Percentiles rank a stretch among this genome's conserved stretches.
These are phyloP conservation scores for Psilocybe sp. DNA, from an alignment of 768 basidiomycete species.

Conservation along the genomic window DNA sequence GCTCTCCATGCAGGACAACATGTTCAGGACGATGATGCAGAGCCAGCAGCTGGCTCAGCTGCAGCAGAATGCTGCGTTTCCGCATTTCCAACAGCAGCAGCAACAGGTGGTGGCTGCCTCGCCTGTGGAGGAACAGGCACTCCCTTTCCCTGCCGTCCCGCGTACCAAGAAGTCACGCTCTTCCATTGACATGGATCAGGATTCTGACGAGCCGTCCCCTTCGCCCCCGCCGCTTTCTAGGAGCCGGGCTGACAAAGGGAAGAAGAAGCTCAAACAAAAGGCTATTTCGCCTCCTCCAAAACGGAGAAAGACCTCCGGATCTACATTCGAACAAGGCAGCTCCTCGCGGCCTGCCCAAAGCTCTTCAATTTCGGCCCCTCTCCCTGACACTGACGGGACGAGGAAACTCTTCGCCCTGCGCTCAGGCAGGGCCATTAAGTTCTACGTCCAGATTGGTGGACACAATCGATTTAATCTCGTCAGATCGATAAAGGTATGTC, in stretches of 20 bases:
- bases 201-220: not conserved
- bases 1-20: too few relatives aligned
- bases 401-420: constrained; percentile 41
- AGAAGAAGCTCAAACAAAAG: constrained; percentile 9
- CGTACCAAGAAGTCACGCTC: not conserved
- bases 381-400: constrained; percentile 1
- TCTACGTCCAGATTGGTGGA: constrained; percentile 71
- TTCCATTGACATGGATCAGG: not conserved
- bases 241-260: not conserved
- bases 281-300: constrained; percentile 13
- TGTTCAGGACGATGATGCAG: too few relatives aligned
- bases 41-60: too few relatives aligned
- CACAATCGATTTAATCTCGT: constrained; percentile 49
- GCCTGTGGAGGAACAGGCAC: constrained; percentile 11
- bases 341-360: constrained; percentile 6
- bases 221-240: not conserved
- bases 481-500: constrained; percentile 57
- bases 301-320: constrained; percentile 13
- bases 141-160: constrained; percentile 13
- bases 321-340: not conserved
- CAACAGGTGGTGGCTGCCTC: not conserved
- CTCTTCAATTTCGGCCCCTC: not conserved
- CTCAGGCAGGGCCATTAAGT: constrained; percentile 43
- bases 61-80: not conserved
- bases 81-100: not conserved